phyloP scores from a whole-genome alignment of 2,329 filamentous ascomycete species.

The Talaromyces sp. region DNA sequence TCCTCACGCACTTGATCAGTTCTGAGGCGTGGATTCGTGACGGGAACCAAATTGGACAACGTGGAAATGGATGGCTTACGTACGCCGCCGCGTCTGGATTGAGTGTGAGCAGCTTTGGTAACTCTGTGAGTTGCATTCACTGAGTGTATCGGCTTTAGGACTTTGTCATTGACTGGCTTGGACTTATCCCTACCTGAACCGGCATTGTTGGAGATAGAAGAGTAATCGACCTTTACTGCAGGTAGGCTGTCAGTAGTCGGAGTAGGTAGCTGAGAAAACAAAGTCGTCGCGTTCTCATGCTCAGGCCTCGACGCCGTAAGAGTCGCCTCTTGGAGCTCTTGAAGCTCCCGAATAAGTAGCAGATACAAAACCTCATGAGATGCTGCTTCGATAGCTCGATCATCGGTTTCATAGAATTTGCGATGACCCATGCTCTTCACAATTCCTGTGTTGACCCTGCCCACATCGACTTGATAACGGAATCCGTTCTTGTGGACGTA shows the following conservation, averaged over 20 bases:
- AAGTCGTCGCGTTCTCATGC: not conserved
- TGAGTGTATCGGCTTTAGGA: not conserved
- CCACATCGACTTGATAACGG: conserved; percentile 29
- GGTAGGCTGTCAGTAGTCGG: not conserved
- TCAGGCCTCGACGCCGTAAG: conserved; percentile 13
- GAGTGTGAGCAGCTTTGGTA: not conserved
- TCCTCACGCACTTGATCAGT: conserved; percentile 15
- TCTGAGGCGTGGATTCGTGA: conserved; percentile 22
- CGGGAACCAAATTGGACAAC: conserved; percentile 23
- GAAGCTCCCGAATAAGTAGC: conserved; percentile 20
- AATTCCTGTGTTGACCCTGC: conserved; percentile 23
- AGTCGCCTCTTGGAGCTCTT: conserved; percentile 4
- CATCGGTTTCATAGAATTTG: conserved; percentile 23
- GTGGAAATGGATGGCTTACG: not conserved
- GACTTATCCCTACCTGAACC: not conserved
- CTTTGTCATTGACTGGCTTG: not conserved
- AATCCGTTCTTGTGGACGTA: conserved; percentile 24
- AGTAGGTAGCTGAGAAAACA: conserved; percentile 5
- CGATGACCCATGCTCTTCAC: conserved; percentile 22
- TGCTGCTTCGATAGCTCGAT: conserved; percentile 28
- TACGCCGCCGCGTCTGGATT: not conserved
- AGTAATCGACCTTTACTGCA: not conserved
- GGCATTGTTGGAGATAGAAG: not conserved
- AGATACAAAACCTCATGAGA: conserved; percentile 29
- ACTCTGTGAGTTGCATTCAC: not conserved